phyloP scores from a whole-genome alignment of 2,329 filamentous ascomycete species.

The Alternaria arbusti region DNA sequence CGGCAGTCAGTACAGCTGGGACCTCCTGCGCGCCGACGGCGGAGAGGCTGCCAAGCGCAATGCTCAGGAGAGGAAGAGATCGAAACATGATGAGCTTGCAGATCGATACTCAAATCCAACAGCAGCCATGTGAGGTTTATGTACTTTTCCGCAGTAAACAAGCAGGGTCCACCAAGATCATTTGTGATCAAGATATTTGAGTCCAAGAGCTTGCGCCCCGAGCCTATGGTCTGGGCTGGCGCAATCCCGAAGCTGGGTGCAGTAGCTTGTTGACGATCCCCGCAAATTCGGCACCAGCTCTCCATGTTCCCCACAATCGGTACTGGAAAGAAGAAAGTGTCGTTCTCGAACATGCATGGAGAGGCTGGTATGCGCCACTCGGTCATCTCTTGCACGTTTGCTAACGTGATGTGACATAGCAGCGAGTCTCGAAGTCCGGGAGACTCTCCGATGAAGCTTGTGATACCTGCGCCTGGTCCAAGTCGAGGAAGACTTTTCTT shows the following conservation, averaged over 20 bases:
- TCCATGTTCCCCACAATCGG: slow-evolving; percentile 25
- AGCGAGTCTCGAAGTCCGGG: slow-evolving; percentile 15
- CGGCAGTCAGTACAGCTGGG: slow-evolving; percentile 35
- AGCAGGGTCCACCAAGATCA: slow-evolving; percentile 8
- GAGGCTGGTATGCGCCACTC: slow-evolving; percentile 18
- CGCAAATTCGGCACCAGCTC: slow-evolving; percentile 21
- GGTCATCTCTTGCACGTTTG: not conserved
- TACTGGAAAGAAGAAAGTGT: slow-evolving; percentile 16
- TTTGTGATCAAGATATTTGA: slow-evolving; percentile 24
- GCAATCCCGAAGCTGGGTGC: slow-evolving; percentile 16
- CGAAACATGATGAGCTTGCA: slow-evolving; percentile 25
- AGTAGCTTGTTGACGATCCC: slow-evolving; percentile 27
- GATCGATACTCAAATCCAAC: slow-evolving; percentile 4
- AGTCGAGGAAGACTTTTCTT: slow-evolving; percentile 13
- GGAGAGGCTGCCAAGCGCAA: slow-evolving; percentile 30
- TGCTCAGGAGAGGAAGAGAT: slow-evolving; percentile 29
- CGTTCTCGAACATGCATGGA: slow-evolving; percentile 17
- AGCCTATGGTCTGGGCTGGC: slow-evolving; percentile 20
- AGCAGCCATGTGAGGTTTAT: slow-evolving; percentile 19
- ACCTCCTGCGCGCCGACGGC: slow-evolving; percentile 29
- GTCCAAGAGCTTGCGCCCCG: slow-evolving; percentile 15
- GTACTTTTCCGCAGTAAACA: slow-evolving; percentile 14
- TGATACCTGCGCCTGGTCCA: slow-evolving; percentile 5
- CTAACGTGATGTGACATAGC: not conserved
- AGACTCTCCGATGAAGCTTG: slow-evolving; percentile 1